Percentiles rank a stretch among this genome's conserved stretches.
These are phyloP conservation scores for Eimeria mitis DNA, from an alignment of 169 alveolate genomes.

Conservation along the genomic window DNA sequence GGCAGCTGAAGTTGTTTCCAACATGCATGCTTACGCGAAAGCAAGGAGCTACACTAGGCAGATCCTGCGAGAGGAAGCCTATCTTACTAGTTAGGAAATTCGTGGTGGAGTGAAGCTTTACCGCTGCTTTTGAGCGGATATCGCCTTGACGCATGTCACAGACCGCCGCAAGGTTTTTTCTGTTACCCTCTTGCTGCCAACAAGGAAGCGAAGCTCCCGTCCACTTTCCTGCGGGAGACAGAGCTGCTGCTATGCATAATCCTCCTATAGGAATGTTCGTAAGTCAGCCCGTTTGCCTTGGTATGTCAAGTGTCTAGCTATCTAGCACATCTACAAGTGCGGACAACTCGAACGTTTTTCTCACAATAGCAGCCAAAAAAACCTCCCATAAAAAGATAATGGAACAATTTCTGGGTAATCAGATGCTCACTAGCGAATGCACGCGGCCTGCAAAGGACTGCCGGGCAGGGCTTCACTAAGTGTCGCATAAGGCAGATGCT, in stretches of 20 bases:
- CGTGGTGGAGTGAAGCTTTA: not conserved
- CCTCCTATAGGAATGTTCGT: no score
- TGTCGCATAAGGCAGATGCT: not conserved
- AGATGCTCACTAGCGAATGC: not conserved
- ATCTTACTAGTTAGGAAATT: not conserved
- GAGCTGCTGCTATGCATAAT: not conserved
- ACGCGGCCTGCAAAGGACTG: not conserved
- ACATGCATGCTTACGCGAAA: not conserved
- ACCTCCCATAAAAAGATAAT: not conserved
- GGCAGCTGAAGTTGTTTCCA: not conserved
- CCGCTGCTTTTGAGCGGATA: not conserved
- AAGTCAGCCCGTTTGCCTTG: not conserved
- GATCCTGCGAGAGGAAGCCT: not conserved
- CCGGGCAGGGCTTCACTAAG: not conserved
- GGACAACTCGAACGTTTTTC: not conserved
- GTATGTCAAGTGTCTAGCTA: no score
- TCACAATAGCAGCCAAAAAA: not conserved
- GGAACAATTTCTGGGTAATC: not conserved
- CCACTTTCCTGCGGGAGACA: not conserved
- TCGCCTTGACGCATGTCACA: not conserved
- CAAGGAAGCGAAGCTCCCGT: not conserved
- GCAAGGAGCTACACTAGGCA: not conserved
- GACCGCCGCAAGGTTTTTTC: not conserved
- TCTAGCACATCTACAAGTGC: not conserved
- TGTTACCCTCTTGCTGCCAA: not conserved